Base-by-base conservation (phyloP, 2,329 filamentous ascomycete genomes). In the Thielaviopsis punctulata region DNA sequence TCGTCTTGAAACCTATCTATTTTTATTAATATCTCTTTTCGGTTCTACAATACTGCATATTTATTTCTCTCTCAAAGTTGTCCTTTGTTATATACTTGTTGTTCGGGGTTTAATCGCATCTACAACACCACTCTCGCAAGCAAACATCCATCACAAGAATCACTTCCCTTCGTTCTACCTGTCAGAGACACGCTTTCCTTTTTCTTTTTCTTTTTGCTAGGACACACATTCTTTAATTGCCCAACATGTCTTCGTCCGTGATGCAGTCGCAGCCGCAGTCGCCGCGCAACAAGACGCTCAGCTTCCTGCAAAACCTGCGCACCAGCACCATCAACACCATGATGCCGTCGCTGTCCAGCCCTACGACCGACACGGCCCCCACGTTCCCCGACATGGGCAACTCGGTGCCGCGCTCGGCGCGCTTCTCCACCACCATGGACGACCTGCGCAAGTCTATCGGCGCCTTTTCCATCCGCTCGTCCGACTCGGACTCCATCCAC, bases 381-480 rank as follows among this genome's bases (percentile, higher is more conserved):
- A 48, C 30, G 33, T 36, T 36, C 24, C 8, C 25, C 39, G 48
- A 50, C n/a, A 22, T 13, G 22, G 19, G n/a, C 36, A 27, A n/a
- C 36, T 43, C 44, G 19, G 46, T 50, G 21, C 50, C 53, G 24
- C 53, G 53, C 27, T 52, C 53, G 10, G 25, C 50, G 18, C 53
- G 53, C 15, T 52, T 55, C 22, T 55, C 53, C 6, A 48, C 24
- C 8, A 55, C 51, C n/a, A 46, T 57, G 21, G 56, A 58, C 22
- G 55, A 58, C 24, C 47, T 58, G 44, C 53, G 56, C 51, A 49
- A 55, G 36, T 58, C 56, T 13, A 56, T 58, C 43, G 51, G 52
- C 22, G 51, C 48, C 18, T 55, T 55, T 27, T 55, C 53, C n/a
- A 55, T 55, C 27, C 33, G 30, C 18, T 55, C 53, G 3, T 54